Conservation (phyloP, 73 alveolate genomes). For the Paramecium pentaurelia region DNA sequence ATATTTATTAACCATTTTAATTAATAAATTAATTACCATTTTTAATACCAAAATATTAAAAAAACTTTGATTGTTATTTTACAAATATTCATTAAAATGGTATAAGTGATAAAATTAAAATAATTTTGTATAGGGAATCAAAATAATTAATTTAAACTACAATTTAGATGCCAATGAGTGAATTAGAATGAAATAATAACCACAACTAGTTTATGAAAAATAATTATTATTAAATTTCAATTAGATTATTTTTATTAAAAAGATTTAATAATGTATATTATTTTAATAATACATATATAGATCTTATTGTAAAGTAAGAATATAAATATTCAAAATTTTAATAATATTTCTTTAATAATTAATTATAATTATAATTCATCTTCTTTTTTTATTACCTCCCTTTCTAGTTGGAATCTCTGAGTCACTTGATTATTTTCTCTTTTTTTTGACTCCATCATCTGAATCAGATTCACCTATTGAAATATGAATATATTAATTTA, state of each 20-base stretch:
- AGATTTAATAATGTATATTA: no score
- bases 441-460: not conserved
- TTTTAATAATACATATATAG: no score
- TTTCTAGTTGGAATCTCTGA: not conserved
- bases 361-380: not conserved
- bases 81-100: conserved; percentile 8
- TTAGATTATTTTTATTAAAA: no score
- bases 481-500: not conserved
- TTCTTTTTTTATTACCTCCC: not conserved
- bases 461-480: not conserved
- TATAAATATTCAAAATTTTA: not conserved
- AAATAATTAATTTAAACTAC: not conserved
- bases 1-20: not conserved
- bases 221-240: no score
- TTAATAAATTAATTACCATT: not conserved
- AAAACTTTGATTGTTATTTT: not conserved
- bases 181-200: not conserved
- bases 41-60: not conserved
- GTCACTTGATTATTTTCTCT: not conserved
- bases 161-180: conserved; percentile 39
- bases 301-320: no score
- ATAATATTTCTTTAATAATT: not conserved
- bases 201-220: not conserved
- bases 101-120: not conserved
- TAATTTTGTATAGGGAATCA: not conserved